Conservation (phyloP, 148 eudicot genomes). For the Chenopodium berlandieri region DNA sequence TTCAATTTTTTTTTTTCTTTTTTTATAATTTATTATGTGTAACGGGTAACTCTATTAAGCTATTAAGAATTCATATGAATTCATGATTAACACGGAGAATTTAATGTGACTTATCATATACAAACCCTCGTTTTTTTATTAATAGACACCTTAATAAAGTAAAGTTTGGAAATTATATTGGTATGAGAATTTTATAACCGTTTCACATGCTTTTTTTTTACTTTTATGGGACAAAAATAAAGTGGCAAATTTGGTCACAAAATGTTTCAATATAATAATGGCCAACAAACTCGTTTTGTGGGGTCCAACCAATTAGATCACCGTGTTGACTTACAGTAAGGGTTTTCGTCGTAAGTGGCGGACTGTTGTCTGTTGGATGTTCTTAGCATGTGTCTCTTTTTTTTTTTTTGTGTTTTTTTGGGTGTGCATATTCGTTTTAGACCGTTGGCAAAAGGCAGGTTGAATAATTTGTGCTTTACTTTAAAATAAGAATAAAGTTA, state of each 20-base stretch:
- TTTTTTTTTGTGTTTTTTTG: background rate
- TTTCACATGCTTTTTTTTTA: background rate
- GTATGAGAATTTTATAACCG: background rate
- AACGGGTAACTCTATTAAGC: too few species aligned
- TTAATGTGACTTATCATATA: too few species aligned
- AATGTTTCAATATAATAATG: background rate
- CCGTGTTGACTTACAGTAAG: slow-evolving; percentile 1
- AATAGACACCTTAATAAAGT: too few species aligned
- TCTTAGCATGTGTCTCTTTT: background rate
- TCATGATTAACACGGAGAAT: too few species aligned
- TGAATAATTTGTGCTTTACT: slow-evolving; percentile 7
- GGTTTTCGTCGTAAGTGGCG: slow-evolving; percentile 3
- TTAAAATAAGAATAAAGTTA: background rate
- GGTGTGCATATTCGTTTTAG: background rate
- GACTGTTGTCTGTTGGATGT: background rate
- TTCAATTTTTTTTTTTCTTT: too few species aligned
- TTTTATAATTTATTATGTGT: too few species aligned
- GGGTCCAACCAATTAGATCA: background rate
- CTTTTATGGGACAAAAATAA: background rate
- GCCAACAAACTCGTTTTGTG: background rate
- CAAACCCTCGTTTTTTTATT: too few species aligned
- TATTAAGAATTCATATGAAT: too few species aligned
- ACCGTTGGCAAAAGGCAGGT: background rate
- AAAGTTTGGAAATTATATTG: too few species aligned
- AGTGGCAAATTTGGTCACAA: background rate